These are phyloP conservation scores for Austroboletus eburneus DNA, from an alignment of 768 basidiomycete species.

Conservation along the genomic window DNA sequence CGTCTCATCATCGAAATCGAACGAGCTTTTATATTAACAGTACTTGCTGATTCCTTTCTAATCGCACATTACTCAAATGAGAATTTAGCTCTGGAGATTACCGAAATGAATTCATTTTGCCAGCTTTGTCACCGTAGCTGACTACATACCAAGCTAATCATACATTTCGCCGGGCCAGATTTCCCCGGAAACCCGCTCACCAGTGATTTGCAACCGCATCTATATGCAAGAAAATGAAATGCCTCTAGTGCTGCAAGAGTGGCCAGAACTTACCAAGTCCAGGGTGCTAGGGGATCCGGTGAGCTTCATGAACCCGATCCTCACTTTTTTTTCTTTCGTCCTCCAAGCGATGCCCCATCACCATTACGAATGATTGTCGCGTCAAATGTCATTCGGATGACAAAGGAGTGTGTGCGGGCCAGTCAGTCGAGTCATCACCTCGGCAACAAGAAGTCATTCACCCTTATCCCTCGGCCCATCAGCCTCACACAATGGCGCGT, in stretches of 20 bases:
- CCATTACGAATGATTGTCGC: too few relatives aligned
- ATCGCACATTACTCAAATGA: conserved; percentile 1
- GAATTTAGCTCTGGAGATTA: conserved; percentile 15
- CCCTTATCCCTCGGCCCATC: neutral
- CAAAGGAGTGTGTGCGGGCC: too few relatives aligned
- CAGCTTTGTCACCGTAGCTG: conserved; percentile 2
- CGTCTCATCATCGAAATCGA: neutral
- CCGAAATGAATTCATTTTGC: conserved; percentile 26
- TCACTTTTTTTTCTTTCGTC: too few relatives aligned
- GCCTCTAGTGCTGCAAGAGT: neutral
- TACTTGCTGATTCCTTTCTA: conserved; percentile 1
- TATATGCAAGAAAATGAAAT: conserved; percentile 6
- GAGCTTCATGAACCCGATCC: too few relatives aligned
- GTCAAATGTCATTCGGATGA: too few relatives aligned
- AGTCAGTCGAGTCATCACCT: conserved; percentile 12
- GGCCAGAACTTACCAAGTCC: neutral
- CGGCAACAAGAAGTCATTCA: neutral
- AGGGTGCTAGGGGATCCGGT: too few relatives aligned
- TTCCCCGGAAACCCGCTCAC: neutral
- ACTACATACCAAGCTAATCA: conserved; percentile 6
- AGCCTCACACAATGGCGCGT: neutral
- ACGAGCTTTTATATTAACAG: conserved; percentile 1
- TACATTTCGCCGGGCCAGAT: conserved; percentile 5
- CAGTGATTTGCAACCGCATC: conserved; percentile 8
- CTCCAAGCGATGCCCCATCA: too few relatives aligned